Percentiles rank a stretch among this genome's conserved stretches.
Evolutionary conservation across 768 basidiomycete species (phyloP).

Genomic region (Podaxis sp.): DNA sequence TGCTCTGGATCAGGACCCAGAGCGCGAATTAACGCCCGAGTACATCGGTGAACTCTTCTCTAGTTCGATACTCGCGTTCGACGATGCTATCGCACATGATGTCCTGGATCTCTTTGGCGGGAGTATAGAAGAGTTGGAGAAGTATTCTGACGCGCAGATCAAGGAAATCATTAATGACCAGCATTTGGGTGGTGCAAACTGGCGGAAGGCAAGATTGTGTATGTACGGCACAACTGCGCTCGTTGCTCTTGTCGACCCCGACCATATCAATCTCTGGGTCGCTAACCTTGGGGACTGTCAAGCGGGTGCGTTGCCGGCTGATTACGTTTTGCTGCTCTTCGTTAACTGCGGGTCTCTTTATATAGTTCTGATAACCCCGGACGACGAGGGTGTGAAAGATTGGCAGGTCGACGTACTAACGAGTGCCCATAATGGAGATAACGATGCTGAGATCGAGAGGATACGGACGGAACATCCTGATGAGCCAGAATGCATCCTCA

Average conservation of each 20-base stretch:
- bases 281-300: slow-evolving; percentile 83
- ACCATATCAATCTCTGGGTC: slow-evolving; percentile 70
- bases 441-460: slow-evolving; percentile 63
- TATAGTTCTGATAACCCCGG: slow-evolving; percentile 11
- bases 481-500: slow-evolving; percentile 66
- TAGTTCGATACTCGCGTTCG: slow-evolving; percentile 59
- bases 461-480: slow-evolving; percentile 64
- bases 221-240: slow-evolving; percentile 83
- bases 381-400: slow-evolving; percentile 36
- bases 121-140: slow-evolving; percentile 42
- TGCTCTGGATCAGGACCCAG: slow-evolving; percentile 38
- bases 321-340: slow-evolving; percentile 10
- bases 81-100: slow-evolving; percentile 67
- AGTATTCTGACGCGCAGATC: slow-evolving; percentile 57
- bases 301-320: slow-evolving; percentile 46
- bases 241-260: slow-evolving; percentile 70
- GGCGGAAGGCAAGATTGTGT: slow-evolving; percentile 65
- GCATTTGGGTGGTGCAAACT: slow-evolving; percentile 54
- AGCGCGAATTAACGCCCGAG: slow-evolving; percentile 41
- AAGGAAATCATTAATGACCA: slow-evolving; percentile 65
- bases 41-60: slow-evolving; percentile 57
- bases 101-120: slow-evolving; percentile 64
- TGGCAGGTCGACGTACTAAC: slow-evolving; percentile 67
- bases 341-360: slow-evolving; percentile 1
- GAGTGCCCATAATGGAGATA: slow-evolving; percentile 69